These are phyloP conservation scores for Aspergillus japonicus DNA, from an alignment of 2,329 filamentous ascomycete genomes.

Conservation along the genomic window DNA sequence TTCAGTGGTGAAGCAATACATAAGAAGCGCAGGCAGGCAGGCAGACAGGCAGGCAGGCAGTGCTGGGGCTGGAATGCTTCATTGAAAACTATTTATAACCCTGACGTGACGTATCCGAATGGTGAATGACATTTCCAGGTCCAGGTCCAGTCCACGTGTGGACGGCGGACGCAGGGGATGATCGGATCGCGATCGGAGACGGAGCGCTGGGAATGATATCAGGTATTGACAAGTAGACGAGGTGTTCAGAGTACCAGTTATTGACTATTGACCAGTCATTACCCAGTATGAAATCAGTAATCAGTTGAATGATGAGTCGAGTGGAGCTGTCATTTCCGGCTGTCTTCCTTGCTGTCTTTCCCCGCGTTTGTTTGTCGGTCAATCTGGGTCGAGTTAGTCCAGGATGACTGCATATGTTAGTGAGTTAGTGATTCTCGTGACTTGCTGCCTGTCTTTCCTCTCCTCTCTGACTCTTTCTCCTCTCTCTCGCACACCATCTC, in stretches of 20 bases:
- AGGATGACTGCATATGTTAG: background rate
- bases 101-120: background rate
- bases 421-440: background rate
- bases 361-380: background rate
- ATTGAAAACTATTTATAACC: background rate
- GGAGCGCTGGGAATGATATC: background rate
- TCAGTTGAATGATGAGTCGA: background rate
- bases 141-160: background rate
- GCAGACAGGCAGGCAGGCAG: background rate
- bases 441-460: background rate
- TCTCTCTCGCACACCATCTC: constrained; percentile 2
- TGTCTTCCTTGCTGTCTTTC: background rate
- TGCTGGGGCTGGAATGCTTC: background rate
- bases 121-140: background rate
- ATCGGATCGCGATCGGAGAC: background rate
- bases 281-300: no score
- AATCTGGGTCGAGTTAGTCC: background rate
- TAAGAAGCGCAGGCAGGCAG: no score
- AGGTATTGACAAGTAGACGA: no score
- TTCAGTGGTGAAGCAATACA: background rate
- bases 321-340: background rate
- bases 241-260: no score
- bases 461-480: background rate
- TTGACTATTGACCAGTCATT: no score
- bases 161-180: background rate